phyloP scores from a whole-genome alignment of 2,329 filamentous ascomycete genomes.

The Coniochaeta ligniaria region DNA sequence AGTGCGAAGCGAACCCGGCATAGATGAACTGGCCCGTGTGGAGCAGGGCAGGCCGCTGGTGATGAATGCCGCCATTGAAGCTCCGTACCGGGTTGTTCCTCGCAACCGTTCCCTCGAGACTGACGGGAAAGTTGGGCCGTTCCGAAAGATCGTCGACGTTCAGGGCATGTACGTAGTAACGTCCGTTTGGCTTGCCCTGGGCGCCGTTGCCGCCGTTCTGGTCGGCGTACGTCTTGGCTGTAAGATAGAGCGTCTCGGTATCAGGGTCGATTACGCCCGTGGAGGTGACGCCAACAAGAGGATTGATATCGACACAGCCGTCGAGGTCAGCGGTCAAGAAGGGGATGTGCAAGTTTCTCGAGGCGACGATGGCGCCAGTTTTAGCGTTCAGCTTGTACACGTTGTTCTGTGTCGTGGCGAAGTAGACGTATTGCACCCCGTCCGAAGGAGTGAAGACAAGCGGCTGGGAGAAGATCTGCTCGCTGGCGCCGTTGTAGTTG shows the following conservation, averaged over 20 bases:
- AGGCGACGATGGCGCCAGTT: conserved; percentile 32
- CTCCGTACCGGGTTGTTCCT: conserved; percentile 36
- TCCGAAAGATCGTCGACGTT: conserved; percentile 35
- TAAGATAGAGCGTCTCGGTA: conserved; percentile 41
- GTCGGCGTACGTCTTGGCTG: conserved; percentile 38
- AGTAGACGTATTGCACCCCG: conserved; percentile 36
- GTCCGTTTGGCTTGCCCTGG: conserved; percentile 31
- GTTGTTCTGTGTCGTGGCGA: conserved; percentile 44
- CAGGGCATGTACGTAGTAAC: conserved; percentile 37
- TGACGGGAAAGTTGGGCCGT: conserved; percentile 30
- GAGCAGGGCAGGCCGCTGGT: conserved; percentile 37
- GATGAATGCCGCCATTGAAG: conserved; percentile 39
- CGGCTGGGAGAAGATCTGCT: conserved; percentile 46
- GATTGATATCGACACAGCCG: conserved; percentile 39
- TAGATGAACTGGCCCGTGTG: conserved; percentile 39
- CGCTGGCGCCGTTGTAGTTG: conserved; percentile 37
- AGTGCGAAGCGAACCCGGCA: conserved; percentile 42
- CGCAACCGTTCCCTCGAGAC: conserved; percentile 33
- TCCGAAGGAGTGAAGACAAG: conserved; percentile 37
- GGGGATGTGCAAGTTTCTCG: conserved; percentile 34
- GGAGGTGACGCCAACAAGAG: conserved; percentile 37
- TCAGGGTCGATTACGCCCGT: conserved; percentile 43
- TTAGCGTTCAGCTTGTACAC: conserved; percentile 40
- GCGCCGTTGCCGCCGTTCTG: conserved; percentile 21
- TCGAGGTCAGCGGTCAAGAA: conserved; percentile 37